These are phyloP conservation scores for Tricladium varicosporioides DNA, from an alignment of 2,329 filamentous ascomycete species.

Conservation along the genomic window DNA sequence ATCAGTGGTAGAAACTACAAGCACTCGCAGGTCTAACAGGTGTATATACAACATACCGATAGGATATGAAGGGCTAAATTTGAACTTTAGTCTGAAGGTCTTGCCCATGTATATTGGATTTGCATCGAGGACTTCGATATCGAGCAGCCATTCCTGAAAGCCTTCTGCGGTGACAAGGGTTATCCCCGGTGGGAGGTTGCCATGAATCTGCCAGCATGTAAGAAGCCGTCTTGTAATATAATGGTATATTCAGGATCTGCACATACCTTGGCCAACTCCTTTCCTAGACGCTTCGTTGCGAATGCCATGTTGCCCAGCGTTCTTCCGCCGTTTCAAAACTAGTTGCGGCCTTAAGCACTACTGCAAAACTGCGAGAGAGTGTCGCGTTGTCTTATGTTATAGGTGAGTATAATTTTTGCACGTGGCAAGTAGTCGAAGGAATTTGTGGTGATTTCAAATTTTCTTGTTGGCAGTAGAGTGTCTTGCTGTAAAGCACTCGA, in stretches of 20 bases:
- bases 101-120: conserved; percentile 86
- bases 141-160: conserved; percentile 87
- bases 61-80: conserved; percentile 79
- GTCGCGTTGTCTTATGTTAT: neutral
- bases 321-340: neutral
- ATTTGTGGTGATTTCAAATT: too few relatives aligned
- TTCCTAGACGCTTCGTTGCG: conserved; percentile 55
- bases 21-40: neutral
- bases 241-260: neutral
- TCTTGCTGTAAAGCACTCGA: too few relatives aligned
- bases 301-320: conserved; percentile 41
- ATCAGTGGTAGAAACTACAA: neutral
- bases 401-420: too few relatives aligned
- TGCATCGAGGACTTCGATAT: conserved; percentile 83
- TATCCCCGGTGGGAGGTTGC: conserved; percentile 61
- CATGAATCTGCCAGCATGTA: conserved; percentile 30
- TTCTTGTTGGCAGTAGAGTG: too few relatives aligned
- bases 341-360: neutral
- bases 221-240: neutral
- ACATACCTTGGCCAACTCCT: conserved; percentile 57
- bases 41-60: conserved; percentile 63
- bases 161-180: conserved; percentile 76
- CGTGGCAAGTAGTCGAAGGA: too few relatives aligned
- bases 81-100: conserved; percentile 82
- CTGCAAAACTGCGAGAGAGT: neutral